Evolutionary conservation across 192 early-diverging fungal genomes (phyloP).

Genomic region (Funneliformis geosporum): DNA sequence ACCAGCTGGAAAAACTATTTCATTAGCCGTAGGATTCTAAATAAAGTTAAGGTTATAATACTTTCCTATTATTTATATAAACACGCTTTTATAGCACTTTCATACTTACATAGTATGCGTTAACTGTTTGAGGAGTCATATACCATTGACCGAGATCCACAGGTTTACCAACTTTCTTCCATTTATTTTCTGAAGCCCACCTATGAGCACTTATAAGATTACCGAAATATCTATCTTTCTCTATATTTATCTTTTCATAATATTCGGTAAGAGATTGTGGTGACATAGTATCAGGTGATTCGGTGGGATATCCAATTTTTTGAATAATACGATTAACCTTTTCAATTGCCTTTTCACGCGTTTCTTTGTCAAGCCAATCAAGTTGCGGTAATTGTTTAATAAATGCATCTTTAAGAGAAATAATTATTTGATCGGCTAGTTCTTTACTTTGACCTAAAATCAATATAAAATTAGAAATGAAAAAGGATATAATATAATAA

Average conservation of each 20-base stretch:
- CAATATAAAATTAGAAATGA: conserved; percentile 9
- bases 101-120: conserved; percentile 51
- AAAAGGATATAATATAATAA: neutral
- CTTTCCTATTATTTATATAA: neutral
- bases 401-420: conserved; percentile 48
- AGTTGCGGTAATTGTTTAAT: conserved; percentile 42
- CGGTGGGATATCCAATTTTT: conserved; percentile 65
- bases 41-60: neutral
- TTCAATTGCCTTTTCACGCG: conserved; percentile 50
- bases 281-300: conserved; percentile 56
- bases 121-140: conserved; percentile 61
- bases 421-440: conserved; percentile 50
- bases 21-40: conserved; percentile 48
- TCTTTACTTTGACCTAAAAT: conserved; percentile 48
- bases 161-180: conserved; percentile 37
- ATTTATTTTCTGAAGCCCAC: conserved; percentile 40
- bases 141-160: conserved; percentile 54
- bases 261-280: conserved; percentile 51
- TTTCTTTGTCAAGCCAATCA: conserved; percentile 62
- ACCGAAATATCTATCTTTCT: conserved; percentile 56
- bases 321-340: conserved; percentile 60
- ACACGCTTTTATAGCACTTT: neutral
- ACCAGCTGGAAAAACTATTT: conserved; percentile 60
- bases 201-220: conserved; percentile 53
- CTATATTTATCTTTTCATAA: conserved; percentile 52